A percentile compares a stretch with the other conserved stretches of the same genome.
phyloP scores from a whole-genome alignment of 2,329 filamentous ascomycete species.

The Ceratocystis lukuohia region DNA sequence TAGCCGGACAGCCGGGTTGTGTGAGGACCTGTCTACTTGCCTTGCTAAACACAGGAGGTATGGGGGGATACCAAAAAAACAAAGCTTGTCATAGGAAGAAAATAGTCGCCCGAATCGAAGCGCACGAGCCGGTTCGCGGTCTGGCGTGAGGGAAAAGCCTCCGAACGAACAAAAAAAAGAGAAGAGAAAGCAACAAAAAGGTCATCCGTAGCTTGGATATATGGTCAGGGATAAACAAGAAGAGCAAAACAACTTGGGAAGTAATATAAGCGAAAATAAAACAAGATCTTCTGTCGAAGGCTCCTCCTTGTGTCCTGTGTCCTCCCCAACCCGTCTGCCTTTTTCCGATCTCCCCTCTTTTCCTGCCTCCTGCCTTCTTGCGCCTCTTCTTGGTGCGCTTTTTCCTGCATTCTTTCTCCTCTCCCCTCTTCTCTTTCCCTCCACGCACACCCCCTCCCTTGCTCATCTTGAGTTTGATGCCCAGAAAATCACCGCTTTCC shows the following conservation, averaged over 20 bases:
- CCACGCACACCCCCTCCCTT: background rate
- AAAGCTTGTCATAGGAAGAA: too few species aligned
- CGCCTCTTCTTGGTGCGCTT: background rate
- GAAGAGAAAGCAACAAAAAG: too few species aligned
- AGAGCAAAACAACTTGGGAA: background rate
- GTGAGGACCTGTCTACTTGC: too few species aligned
- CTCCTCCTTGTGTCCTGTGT: background rate
- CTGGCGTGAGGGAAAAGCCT: too few species aligned
- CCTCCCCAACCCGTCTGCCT: background rate
- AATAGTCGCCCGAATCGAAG: too few species aligned
- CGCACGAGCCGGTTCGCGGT: too few species aligned
- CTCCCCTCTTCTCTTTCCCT: background rate
- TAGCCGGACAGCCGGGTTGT: too few species aligned
- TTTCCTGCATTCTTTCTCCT: background rate
- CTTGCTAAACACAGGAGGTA: too few species aligned
- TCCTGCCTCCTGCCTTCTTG: background rate
- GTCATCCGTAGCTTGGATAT: background rate
- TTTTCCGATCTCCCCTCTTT: background rate
- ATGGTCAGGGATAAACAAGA: background rate
- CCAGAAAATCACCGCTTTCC: background rate
- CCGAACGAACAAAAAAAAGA: too few species aligned
- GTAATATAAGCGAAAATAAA: background rate
- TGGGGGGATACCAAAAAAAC: too few species aligned
- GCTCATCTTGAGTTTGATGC: background rate
- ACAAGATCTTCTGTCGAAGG: conserved; percentile 1